These are phyloP conservation scores for Penstemon eatonii DNA, from an alignment of 257 asterid genomes.

Conservation along the genomic window DNA sequence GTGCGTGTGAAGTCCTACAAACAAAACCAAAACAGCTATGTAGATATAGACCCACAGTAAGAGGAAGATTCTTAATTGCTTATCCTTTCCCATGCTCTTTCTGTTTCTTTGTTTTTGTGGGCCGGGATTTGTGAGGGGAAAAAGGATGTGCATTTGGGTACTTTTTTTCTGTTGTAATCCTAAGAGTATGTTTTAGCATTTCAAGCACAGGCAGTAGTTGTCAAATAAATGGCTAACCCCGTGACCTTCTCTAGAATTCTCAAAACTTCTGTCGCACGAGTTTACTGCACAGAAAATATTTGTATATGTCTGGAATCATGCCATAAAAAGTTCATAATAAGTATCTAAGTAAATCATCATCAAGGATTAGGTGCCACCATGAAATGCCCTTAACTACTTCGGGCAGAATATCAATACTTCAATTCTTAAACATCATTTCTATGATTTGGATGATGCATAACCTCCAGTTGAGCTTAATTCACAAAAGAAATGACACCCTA, in stretches of 20 bases:
- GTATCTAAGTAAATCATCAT: neutral
- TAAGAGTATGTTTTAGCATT: conserved; percentile 1
- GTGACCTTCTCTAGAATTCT: too few relatives aligned
- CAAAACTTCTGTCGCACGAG: neutral
- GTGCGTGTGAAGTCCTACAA: neutral
- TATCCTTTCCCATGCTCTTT: conserved; percentile 5
- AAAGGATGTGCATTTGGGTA: neutral
- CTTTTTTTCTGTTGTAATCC: neutral
- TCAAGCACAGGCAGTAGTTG: neutral
- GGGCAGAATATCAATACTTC: neutral
- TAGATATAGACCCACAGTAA: neutral
- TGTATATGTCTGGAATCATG: neutral
- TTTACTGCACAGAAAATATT: neutral
- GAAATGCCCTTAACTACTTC: neutral
- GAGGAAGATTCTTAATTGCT: conserved; percentile 5
- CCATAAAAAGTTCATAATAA: conserved; percentile 6
- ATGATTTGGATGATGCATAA: conserved; percentile 6
- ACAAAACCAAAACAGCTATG: neutral
- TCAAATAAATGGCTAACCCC: neutral
- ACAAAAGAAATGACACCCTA: conserved; percentile 1
- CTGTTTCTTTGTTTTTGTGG: neutral
- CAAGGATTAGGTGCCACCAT: conserved; percentile 9
- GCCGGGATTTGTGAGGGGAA: neutral
- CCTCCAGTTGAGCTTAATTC: conserved; percentile 4
- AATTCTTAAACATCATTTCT: neutral